A percentile compares a stretch with the other conserved stretches of the same genome.
These are phyloP conservation scores for Chytridium lagenaria DNA, from an alignment of 371 early-diverging fungal genomes.

Conservation along the genomic window DNA sequence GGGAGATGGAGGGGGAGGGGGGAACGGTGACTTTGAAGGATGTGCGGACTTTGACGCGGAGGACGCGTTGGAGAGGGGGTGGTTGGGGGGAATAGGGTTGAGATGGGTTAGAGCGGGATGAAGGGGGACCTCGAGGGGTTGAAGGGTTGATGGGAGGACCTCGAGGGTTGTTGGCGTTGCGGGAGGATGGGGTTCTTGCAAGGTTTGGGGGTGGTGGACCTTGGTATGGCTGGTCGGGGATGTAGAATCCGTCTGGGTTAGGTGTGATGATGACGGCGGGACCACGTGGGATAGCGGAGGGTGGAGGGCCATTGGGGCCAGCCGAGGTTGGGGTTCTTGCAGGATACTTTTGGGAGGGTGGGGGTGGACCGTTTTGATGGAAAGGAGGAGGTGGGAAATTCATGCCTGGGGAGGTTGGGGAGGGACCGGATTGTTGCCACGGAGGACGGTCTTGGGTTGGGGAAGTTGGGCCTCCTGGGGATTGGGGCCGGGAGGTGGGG, in stretches of 20 bases:
- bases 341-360: background rate
- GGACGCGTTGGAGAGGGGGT: background rate
- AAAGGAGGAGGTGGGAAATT: background rate
- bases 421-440: background rate
- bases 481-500: background rate
- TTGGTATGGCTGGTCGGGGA: background rate
- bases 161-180: background rate
- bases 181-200: background rate
- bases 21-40: conserved; percentile 11
- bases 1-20: background rate
- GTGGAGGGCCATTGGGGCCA: background rate
- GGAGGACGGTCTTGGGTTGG: background rate
- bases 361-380: background rate
- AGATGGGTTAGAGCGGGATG: background rate
- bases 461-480: background rate
- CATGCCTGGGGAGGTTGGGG: background rate
- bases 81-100: background rate
- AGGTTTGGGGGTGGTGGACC: background rate
- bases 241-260: conserved; percentile 12
- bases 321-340: background rate
- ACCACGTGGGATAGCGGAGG: background rate
- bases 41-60: conserved; percentile 15
- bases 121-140: background rate
- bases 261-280: conserved; percentile 11
- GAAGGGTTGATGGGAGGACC: background rate